Base-by-base conservation (phyloP, 169 alveolate species). In the Cryptosporidium andersoni region DNA sequence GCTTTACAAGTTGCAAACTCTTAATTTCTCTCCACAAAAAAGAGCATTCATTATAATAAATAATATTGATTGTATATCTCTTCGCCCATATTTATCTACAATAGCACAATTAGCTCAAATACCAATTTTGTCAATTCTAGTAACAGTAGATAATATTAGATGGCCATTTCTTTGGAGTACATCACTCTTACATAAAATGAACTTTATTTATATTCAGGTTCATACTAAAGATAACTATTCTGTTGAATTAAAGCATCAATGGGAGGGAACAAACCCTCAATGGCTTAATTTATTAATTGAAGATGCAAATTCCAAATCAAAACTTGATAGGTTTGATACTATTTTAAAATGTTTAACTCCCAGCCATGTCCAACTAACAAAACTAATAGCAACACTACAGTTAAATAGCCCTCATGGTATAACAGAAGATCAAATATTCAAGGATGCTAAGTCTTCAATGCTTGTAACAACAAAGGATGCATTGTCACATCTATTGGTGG, bases 131-230 rank as follows among this genome's bases (percentile, higher is more conserved):
- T 58, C 53, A 14, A 37, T 74, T 45, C 39, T 74, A 14, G 67
- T 36, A 4, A 45, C 85, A 4, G 85, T 60, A 2, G 85, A 74
- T 36, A 74, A 74, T 14, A 74, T 74, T 40, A 74, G 85, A 74
- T 74, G 85, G 85, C 85, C 85, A 8, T 63, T 74, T 42, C 66
- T 74, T 39, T 74, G 66, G 85, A 74, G 49, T 25, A 74, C 36
- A n/a, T 56, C 85, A 14, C 55, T 74, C 52, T 62, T 66, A 2
- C 11, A 51, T 34, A 74, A 60, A 60, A 74, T 58, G 85, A 74
- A 74, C 49, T 34, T 74, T 45, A n/a, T 74, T 42, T 74, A 74
- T 47, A 16, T 56, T 7, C 55, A 74, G 0, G 58, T 74, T 8
- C 60, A 66, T 16, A 74, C 85, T 6, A 37, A 58, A 4, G 85